Evolutionary conservation across 2,329 filamentous ascomycete species (phyloP).

Genomic region (Colletotrichum eremochloae): DNA sequence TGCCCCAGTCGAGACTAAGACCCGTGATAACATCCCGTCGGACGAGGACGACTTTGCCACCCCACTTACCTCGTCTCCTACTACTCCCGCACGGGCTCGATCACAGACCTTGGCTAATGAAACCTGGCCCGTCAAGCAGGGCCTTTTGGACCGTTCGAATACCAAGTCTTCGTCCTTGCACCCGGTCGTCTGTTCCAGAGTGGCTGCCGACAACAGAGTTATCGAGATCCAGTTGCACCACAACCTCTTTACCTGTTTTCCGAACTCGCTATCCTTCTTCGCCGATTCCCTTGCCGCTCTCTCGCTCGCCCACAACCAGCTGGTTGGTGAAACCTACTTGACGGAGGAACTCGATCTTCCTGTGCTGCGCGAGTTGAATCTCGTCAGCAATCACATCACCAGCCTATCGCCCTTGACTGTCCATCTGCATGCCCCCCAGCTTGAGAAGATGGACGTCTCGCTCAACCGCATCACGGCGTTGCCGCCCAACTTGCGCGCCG

Average conservation of each 20-base stretch:
- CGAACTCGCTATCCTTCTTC: conserved; percentile 78
- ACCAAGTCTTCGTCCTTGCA: conserved; percentile 73
- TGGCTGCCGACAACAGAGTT: conserved; percentile 65
- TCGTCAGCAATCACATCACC: conserved; percentile 80
- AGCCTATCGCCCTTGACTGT: conserved; percentile 75
- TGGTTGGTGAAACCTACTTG: conserved; percentile 75
- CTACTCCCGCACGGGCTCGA: conserved; percentile 63
- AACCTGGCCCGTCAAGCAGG: conserved; percentile 67
- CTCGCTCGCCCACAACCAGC: conserved; percentile 81
- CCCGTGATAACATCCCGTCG: conserved; percentile 59
- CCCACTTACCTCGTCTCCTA: conserved; percentile 67
- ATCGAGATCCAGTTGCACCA: conserved; percentile 78
- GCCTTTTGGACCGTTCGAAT: conserved; percentile 77
- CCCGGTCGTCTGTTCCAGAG: conserved; percentile 67
- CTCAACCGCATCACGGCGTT: conserved; percentile 83
- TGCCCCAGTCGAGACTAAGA: conserved; percentile 47
- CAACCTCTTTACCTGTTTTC: conserved; percentile 80
- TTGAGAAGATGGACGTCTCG: conserved; percentile 85
- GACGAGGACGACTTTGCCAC: conserved; percentile 71
- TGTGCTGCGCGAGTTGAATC: conserved; percentile 80
- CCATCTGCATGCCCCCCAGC: conserved; percentile 77
- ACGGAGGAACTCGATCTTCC: conserved; percentile 77
- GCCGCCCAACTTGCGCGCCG: conserved; percentile 71
- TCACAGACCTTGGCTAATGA: conserved; percentile 63
- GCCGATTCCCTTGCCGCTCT: conserved; percentile 78